Evolutionary conservation across 2,329 filamentous ascomycete genomes (phyloP), one percentile per base, ranked within the genome.

Genomic region (Phyllosticta ampelicida): DNA sequence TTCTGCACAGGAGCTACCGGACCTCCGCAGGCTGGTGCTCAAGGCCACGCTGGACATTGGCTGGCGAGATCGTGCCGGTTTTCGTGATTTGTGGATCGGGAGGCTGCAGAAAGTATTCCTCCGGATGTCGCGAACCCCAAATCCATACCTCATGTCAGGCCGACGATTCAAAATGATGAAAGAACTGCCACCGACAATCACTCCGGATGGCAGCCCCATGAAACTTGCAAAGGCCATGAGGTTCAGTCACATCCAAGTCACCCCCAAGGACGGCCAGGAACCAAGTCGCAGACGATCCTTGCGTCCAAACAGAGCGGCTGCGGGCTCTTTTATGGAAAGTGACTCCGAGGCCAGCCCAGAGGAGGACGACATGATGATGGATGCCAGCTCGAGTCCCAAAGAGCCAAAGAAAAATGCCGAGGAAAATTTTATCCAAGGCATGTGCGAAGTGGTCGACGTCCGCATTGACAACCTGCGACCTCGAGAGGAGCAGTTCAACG

Each of bases 1-100:
- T 60, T 83, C 82, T 54, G 89, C 90, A 0, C 75, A 79, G 1
- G 72, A 79, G 2, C 70, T 97, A 20, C 81, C 78, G 0, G 75
- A 83, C 60, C 78, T 97, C 21, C 85, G 90, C 9, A 77, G 80
- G 50, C 74, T 96, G 10, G 78, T 81, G 1, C 81, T 96, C 63
- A 88, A 86, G 65, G 59, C 59, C 8, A 92, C 90, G 70, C 77
- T 96, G 53, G 84, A 91, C 66, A 85, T 87, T 23, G 77, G 78
- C 10, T 96, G 90, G 89, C 85, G 90, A 61, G 83, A 90, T 67
- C 83, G 92, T 49, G 87, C 87, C 18, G 80, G 80, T n/a, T 86
- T 96, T 66, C 82, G 91, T 48, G 83, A 86, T 63, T 81, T 83
- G 62, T 95, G 90, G 89, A 84, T 84, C 54, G 77, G 80, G n/a